phyloP scores from a whole-genome alignment of 805 yeast genomes.

The Saccharomycopsis malanga region DNA sequence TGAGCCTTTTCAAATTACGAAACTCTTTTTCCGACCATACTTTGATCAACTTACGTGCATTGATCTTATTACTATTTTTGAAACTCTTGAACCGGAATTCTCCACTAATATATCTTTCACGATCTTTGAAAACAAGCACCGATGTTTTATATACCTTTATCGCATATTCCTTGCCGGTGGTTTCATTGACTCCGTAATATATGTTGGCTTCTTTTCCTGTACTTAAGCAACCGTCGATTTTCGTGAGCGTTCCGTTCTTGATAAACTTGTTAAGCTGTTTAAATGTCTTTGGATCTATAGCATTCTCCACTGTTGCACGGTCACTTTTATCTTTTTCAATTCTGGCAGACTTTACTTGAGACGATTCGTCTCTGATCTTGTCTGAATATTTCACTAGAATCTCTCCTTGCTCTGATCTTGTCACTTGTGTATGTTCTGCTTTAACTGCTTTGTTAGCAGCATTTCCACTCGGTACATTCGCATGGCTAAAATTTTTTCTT shows the following conservation, averaged over 20 bases:
- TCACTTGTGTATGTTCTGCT: constrained; percentile 8
- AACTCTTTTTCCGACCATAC: constrained; percentile 99
- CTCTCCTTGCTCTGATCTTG: constrained; percentile 31
- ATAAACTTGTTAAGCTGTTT: constrained; percentile 73
- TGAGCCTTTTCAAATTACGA: constrained; percentile 78
- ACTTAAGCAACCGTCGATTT: constrained; percentile 87
- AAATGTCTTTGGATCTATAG: constrained; percentile 89
- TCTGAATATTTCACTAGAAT: constrained; percentile 58
- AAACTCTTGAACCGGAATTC: constrained; percentile 87
- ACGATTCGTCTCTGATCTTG: constrained; percentile 57
- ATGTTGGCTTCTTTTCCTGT: constrained; percentile 99
- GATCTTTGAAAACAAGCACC: constrained; percentile 90
- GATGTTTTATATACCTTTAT: constrained; percentile 95
- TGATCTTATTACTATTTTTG: constrained; percentile 65
- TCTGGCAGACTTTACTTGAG: constrained; percentile 48
- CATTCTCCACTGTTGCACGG: constrained; percentile 95
- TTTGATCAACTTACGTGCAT: constrained; percentile 95
- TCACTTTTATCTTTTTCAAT: constrained; percentile 77
- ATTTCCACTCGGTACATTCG: too few relatives aligned
- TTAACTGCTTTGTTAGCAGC: too few relatives aligned
- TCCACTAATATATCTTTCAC: constrained; percentile 94
- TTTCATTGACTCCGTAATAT: constrained; percentile 60
- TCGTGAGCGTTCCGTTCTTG: constrained; percentile 74
- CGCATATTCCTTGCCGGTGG: constrained; percentile 55
- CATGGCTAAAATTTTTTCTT: too few relatives aligned